Conservation (phyloP, 331 rosid species). For the Cydonia oblonga region DNA sequence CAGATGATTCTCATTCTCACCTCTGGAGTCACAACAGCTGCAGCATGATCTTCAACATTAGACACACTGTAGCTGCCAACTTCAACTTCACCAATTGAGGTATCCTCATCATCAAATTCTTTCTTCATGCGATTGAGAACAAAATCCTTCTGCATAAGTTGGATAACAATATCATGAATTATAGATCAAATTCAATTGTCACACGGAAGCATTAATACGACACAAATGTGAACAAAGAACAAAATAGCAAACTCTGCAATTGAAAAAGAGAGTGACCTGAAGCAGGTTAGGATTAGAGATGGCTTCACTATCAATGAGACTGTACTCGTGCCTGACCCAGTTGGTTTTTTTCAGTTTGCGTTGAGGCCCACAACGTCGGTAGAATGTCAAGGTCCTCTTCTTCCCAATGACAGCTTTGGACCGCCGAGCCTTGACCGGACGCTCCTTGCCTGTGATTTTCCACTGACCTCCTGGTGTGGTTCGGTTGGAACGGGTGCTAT, state of each 20-base stretch:
- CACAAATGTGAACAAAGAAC: neutral
- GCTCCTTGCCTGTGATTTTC: slow-evolving; percentile 42
- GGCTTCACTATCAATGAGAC: neutral
- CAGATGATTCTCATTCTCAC: neutral
- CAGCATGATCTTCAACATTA: neutral
- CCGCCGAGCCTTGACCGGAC: slow-evolving; percentile 4
- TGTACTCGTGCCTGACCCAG: slow-evolving; percentile 54
- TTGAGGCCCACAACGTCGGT: slow-evolving; percentile 21
- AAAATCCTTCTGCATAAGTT: neutral
- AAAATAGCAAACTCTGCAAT: neutral
- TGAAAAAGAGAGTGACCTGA: neutral
- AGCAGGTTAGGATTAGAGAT: slow-evolving; percentile 4
- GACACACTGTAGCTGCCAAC: neutral
- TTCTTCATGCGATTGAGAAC: slow-evolving; percentile 9
- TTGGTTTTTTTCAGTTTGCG: slow-evolving; percentile 1
- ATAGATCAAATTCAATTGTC: too few relatives aligned
- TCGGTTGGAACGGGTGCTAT: slow-evolving; percentile 27
- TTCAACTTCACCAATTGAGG: neutral
- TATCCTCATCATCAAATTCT: neutral
- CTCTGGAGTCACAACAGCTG: neutral
- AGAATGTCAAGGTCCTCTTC: slow-evolving; percentile 46
- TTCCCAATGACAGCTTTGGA: slow-evolving; percentile 33
- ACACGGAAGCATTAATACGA: too few relatives aligned
- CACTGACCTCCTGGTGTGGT: slow-evolving; percentile 32
- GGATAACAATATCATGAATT: neutral